Base-by-base conservation (phyloP, 306 rosid species). In the Lathyrus aphaca region DNA sequence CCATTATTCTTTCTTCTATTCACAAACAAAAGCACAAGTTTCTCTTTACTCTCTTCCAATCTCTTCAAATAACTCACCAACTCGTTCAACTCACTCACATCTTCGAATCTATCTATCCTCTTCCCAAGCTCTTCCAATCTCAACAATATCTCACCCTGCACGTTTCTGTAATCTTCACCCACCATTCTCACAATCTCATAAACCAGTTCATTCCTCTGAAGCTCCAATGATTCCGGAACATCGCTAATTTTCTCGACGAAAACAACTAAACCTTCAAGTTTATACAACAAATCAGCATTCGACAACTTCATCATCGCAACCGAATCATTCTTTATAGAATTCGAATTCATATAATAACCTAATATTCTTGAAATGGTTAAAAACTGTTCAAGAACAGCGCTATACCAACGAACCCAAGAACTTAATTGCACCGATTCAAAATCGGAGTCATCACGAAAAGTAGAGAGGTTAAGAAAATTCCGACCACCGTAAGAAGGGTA, bases 371-470 rank as follows among this genome's bases (percentile, higher is more conserved):
- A 79, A 30, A 82, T 76, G 10, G 66, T 70, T 11, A 90, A 42
- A 16, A 59, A 84, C 23, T 85, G 96, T 68, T 93, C 96, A 30
- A 91, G 21, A 0, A 87, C 72, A 0, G 51, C 78, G 0, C 95
- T 95, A 48, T 82, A 88, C 99, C 97, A 94, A 25, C 96, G 80
- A 12, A 88, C 99, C 97, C 99, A 94, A 0, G 81, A 72, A 19
- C 95, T 82, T 18, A 87, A 69, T 32, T 83, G 79, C 39, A 76
- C 10, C 57, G 80, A 70, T 21, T 55, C 81, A 10, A 64, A 3
- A 49, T 81, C 86, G 39, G 91, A 86, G 16, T 81, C 74, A 73
- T 88, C 96, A 12, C 86, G 82, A 59, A 91, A 94, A 13, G 46
- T 54, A 0, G 95, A 81, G 1, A 94, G 76, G 49, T 93, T 93